phyloP scores from a whole-genome alignment of 2,329 filamentous ascomycete genomes.

The Berkeleyomyces rouxiae region DNA sequence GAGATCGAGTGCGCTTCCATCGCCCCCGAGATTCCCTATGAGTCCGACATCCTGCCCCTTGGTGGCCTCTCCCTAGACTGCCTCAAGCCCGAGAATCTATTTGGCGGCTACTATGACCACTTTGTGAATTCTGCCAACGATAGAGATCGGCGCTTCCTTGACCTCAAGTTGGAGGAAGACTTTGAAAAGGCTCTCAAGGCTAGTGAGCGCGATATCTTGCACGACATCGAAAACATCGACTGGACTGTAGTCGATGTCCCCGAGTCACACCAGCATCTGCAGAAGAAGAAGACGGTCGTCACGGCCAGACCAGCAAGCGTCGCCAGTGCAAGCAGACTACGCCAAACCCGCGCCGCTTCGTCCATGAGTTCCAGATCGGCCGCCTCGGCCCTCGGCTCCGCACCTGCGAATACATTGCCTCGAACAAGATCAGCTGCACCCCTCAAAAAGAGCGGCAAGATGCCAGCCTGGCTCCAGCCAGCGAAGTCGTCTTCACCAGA shows the following conservation, averaged over 20 bases:
- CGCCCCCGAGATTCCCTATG: slow-evolving; percentile 46
- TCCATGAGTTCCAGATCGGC: slow-evolving; percentile 10
- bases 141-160: slow-evolving; percentile 45
- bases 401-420: slow-evolving; percentile 26
- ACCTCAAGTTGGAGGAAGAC: slow-evolving; percentile 41
- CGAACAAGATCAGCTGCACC: slow-evolving; percentile 15
- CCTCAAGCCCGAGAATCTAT: slow-evolving; percentile 39
- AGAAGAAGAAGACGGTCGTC: background rate
- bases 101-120: slow-evolving; percentile 44
- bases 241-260: slow-evolving; percentile 43
- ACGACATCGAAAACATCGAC: slow-evolving; percentile 44
- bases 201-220: slow-evolving; percentile 50
- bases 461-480: slow-evolving; percentile 12
- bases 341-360: slow-evolving; percentile 6
- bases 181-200: slow-evolving; percentile 35
- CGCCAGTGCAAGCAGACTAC: slow-evolving; percentile 4
- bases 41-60: slow-evolving; percentile 50
- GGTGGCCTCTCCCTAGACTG: slow-evolving; percentile 39
- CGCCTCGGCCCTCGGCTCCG: background rate
- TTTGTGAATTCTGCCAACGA: slow-evolving; percentile 50
- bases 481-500: slow-evolving; percentile 3
- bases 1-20: slow-evolving; percentile 83
- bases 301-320: slow-evolving; percentile 14
- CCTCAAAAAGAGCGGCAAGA: slow-evolving; percentile 1
- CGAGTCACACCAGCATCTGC: slow-evolving; percentile 22